phyloP scores from a whole-genome alignment of 2,329 filamentous ascomycete genomes.

The Ophiocordyceps camponoti-leonardi region DNA sequence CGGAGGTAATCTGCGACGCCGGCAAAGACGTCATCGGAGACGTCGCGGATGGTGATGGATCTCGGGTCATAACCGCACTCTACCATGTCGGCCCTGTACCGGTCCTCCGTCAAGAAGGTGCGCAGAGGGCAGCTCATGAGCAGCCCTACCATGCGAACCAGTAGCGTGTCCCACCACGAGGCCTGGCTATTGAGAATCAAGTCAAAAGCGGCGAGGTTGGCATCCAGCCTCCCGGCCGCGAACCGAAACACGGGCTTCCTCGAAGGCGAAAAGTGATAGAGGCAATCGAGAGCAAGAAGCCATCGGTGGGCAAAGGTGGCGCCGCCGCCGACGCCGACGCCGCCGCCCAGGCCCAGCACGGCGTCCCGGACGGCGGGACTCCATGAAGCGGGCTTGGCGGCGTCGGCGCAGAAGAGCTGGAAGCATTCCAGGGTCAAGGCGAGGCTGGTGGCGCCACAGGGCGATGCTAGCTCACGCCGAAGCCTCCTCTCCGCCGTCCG shows the following conservation, averaged over 20 bases:
- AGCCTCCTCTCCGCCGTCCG: slow-evolving; percentile 15
- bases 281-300: slow-evolving; percentile 36
- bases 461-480: slow-evolving; percentile 7
- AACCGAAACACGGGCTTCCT: slow-evolving; percentile 26
- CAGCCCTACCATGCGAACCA: slow-evolving; percentile 24
- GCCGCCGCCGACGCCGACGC: slow-evolving; percentile 1
- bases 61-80: slow-evolving; percentile 27
- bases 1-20: slow-evolving; percentile 27
- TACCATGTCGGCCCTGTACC: slow-evolving; percentile 27
- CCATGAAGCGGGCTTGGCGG: slow-evolving; percentile 28
- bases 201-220: slow-evolving; percentile 38
- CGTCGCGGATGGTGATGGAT: slow-evolving; percentile 26
- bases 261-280: slow-evolving; percentile 40
- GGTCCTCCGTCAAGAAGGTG: slow-evolving; percentile 27
- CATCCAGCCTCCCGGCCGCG: slow-evolving; percentile 20
- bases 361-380: slow-evolving; percentile 6
- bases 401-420: slow-evolving; percentile 29
- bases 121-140: slow-evolving; percentile 28
- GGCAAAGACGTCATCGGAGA: slow-evolving; percentile 34
- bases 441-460: not conserved
- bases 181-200: slow-evolving; percentile 22
- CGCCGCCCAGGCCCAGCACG: slow-evolving; percentile 8
- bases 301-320: slow-evolving; percentile 18
- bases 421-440: slow-evolving; percentile 8
- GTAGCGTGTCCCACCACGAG: slow-evolving; percentile 10